Evolutionary conservation across 345 rosid species (phyloP).

Genomic region (Rhizophora mangle): DNA sequence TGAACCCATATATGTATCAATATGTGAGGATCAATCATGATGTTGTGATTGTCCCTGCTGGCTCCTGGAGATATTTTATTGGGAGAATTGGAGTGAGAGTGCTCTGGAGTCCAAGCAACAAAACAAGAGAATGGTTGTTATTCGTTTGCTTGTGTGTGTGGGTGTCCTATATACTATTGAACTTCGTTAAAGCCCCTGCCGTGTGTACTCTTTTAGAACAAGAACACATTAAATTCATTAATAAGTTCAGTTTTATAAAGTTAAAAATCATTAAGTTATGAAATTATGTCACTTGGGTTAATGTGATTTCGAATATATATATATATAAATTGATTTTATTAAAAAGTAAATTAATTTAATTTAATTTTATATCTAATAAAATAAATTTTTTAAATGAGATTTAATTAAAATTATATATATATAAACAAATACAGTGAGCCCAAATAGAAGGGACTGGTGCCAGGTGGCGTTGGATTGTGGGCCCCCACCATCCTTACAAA

Average conservation of each 20-base stretch:
- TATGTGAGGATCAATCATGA: constrained; percentile 14
- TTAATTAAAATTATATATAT: no score
- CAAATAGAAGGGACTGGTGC: neutral
- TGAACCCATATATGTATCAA: constrained; percentile 9
- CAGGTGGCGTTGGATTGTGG: constrained; percentile 13
- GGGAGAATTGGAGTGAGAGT: neutral
- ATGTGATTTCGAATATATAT: constrained; percentile 18
- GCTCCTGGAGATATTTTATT: neutral
- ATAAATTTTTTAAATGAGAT: no score
- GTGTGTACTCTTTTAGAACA: neutral
- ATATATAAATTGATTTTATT: no score
- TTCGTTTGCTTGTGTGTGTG: neutral
- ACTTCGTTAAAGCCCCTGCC: neutral
- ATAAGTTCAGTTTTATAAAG: neutral
- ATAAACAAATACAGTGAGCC: no score
- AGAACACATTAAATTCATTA: neutral
- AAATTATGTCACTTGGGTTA: constrained; percentile 11
- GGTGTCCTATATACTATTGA: neutral
- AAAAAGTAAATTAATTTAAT: no score
- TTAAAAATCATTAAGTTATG: no score
- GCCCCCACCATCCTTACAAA: constrained; percentile 5
- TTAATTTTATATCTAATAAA: no score
- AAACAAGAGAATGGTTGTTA: neutral
- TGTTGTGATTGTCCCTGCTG: constrained; percentile 2
- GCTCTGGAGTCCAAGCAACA: neutral